Evolutionary conservation across 2,329 filamentous ascomycete species (phyloP), one percentile per base, ranked within the genome.

Genomic region (Pseudocercospora fuligena): DNA sequence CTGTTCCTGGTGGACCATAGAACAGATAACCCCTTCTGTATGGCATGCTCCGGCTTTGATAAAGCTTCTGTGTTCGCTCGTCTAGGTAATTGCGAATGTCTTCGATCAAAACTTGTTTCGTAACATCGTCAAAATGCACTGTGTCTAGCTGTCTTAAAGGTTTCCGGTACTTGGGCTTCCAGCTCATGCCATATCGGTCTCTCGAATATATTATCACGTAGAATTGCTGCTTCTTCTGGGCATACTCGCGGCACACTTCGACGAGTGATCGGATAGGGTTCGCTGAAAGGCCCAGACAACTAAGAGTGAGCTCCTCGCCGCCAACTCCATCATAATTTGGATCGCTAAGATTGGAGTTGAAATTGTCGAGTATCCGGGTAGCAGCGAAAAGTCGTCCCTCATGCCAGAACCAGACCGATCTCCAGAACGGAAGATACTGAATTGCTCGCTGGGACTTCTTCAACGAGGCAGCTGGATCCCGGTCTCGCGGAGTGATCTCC

Each of bases 71-170:
- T 0, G 89, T 92, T 0, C 83, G 81, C 0, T 90, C 89, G 59
- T 92, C 87, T 0, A 94, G 82, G 69, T 92, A 94, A 69, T 92
- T 90, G 70, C 90, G 90, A 67, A 94, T 88, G 72, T 94, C 92
- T 36, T 81, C 81, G 7, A 93, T 78, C 1, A 93, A 81, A 14
- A 83, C 81, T 5, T 84, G 80, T 76, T 93, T 94, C 70, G 90
- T 84, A 33, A 82, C 75, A 12, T 84, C 81, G 68, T 92, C 89
- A 7, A 94, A 84, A 1, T 92, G 88, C 1, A 94, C 91, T 0
- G 91, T 93, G 58, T 84, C 83, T 80, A 93, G 89, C 3, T 89
- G 87, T 16, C 90, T 82, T 14, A 89, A 86, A 0, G 90, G 90
- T 82, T 62, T 86, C 68, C 8, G 76, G 70, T 60, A 78, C 73